phyloP scores from a whole-genome alignment of 2,329 filamentous ascomycete species.

The Alternaria alternata region DNA sequence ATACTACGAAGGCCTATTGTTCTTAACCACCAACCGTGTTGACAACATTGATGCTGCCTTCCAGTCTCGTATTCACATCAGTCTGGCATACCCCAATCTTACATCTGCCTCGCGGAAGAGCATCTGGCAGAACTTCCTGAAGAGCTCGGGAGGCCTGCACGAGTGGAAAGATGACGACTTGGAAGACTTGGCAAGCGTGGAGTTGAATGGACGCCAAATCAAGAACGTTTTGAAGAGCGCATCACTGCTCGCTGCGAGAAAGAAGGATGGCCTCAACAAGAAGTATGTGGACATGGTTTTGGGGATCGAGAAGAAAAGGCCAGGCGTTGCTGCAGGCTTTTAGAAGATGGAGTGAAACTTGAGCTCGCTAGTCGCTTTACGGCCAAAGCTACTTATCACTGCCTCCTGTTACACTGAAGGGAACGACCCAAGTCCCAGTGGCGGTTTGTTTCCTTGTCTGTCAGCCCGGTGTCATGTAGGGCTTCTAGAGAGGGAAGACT shows the following conservation, averaged over 20 bases:
- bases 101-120: slow-evolving; percentile 23
- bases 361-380: neutral
- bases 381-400: neutral
- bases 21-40: slow-evolving; percentile 45
- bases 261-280: slow-evolving; percentile 28
- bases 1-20: slow-evolving; percentile 43
- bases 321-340: slow-evolving; percentile 12
- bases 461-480: no score
- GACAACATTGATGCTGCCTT: slow-evolving; percentile 41
- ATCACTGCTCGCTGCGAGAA: slow-evolving; percentile 30
- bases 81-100: slow-evolving; percentile 36
- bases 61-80: slow-evolving; percentile 40
- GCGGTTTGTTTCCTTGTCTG: no score
- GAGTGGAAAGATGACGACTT: slow-evolving; percentile 40
- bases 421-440: neutral
- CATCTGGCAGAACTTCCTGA: slow-evolving; percentile 41
- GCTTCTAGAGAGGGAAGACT: no score
- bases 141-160: slow-evolving; percentile 15
- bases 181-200: slow-evolving; percentile 49
- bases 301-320: slow-evolving; percentile 29
- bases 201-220: slow-evolving; percentile 61
- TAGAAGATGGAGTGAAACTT: neutral
- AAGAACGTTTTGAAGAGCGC: slow-evolving; percentile 54
- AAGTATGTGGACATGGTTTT: slow-evolving; percentile 42
- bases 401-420: neutral